Percentiles rank a stretch among this genome's conserved stretches.
These are phyloP conservation scores for Pulchroboletus neoregius DNA, from an alignment of 1,284 basidiomycete species.

Conservation along the genomic window DNA sequence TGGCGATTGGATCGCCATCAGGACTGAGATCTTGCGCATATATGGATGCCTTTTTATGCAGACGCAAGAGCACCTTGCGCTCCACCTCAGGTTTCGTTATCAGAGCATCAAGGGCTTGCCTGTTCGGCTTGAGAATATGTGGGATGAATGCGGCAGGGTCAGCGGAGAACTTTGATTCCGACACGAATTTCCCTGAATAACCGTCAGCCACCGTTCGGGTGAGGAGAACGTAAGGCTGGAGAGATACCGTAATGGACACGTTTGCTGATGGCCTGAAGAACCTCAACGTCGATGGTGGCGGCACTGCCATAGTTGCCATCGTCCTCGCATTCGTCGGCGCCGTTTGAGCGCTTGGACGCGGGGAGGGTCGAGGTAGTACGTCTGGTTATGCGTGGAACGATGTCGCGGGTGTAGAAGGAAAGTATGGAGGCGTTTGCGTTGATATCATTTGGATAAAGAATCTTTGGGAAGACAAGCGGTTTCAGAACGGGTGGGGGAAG, in stretches of 20 bases:
- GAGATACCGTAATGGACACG: constrained; percentile 92
- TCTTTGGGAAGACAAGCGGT: constrained; percentile 69
- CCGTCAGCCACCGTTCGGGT: constrained; percentile 3
- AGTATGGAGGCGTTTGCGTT: constrained; percentile 89
- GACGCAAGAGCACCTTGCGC: constrained; percentile 76
- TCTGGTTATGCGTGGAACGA: constrained; percentile 81
- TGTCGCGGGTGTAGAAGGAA: constrained; percentile 80
- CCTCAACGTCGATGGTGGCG: constrained; percentile 91
- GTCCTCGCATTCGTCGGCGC: constrained; percentile 74
- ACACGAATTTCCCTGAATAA: constrained; percentile 90
- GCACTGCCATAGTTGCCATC: constrained; percentile 98
- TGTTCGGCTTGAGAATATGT: constrained; percentile 80
- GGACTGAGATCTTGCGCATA: constrained; percentile 90
- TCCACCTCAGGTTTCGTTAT: constrained; percentile 99
- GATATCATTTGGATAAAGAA: constrained; percentile 79
- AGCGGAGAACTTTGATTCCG: constrained; percentile 90
- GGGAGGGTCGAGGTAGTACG: constrained; percentile 61
- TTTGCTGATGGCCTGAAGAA: constrained; percentile 90
- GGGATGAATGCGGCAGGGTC: constrained; percentile 88
- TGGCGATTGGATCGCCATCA: constrained; percentile 55
- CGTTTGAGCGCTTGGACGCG: constrained; percentile 57
- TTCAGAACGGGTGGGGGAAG: constrained; percentile 85
- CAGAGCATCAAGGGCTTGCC: constrained; percentile 70
- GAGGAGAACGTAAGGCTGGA: constrained; percentile 21
- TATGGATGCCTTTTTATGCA: constrained; percentile 87